Base-by-base conservation (phyloP, 257 asterid species). In the Buddleja alternifolia region DNA sequence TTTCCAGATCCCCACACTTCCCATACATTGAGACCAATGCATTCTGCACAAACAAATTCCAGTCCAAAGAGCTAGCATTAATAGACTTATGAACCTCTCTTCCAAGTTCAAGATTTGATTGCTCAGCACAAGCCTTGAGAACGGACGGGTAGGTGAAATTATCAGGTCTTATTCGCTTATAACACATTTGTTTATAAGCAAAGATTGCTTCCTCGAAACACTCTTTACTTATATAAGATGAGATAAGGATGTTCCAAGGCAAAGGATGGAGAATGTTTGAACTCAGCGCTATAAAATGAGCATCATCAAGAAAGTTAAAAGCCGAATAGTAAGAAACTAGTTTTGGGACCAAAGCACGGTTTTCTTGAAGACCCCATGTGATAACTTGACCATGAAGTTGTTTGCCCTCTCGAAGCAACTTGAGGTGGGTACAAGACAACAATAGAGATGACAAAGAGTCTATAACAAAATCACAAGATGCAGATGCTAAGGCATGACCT, bases 101-200 rank as follows among this genome's bases (percentile, higher is more conserved):
- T 23, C 96, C 97, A 44, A 78, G 78, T 61, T 69, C 77, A 60
- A 93, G 75, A 84, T 83, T 70, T 40, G 76, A 77, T 58, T 63
- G 92, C 69, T 83, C 91, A n/a, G 95, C 95, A 73, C 96, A 88
- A 54, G 92, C 97, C 86, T 90, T 93, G 50, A 93, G 85, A 61
- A 93, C 83, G 42, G 95, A 86, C 20, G 98, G 96, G 75, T 85
- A 93, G 40, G 95, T 90, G 69, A 75, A 93, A 46, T 65, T 66
- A 81, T 93, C 95, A 8, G 93, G 90, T 20, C 74, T 75, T 56
- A 84, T 77, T 75, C 84, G 74, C 60, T 73, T 81, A 62, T 12
- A 53, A 20, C 77, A 67, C 97, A 90, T 90, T 63, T 83, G 75
- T 61, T 80, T 75, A 77, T 82, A 93, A 52, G 81, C 82, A 48